Evolutionary conservation across 2,329 filamentous ascomycete genomes (phyloP).

Genomic region (Pestalotiopsis sp.): DNA sequence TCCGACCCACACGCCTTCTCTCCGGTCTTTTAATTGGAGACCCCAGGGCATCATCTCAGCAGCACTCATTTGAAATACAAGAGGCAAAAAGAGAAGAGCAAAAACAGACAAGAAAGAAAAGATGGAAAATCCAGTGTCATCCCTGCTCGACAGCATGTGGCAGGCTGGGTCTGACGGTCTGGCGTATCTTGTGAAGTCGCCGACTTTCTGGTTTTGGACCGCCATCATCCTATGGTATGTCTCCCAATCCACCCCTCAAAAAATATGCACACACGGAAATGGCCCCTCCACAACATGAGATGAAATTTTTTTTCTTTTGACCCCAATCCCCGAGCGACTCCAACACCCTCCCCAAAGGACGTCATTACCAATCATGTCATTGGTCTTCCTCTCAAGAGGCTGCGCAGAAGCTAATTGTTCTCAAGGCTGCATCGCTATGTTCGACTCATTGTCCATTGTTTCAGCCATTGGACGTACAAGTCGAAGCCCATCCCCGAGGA

Average conservation of each 20-base stretch:
- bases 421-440: conserved; percentile 83
- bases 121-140: conserved; percentile 3
- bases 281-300: neutral
- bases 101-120: neutral
- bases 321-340: neutral
- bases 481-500: conserved; percentile 81
- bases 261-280: neutral
- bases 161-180: neutral
- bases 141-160: neutral
- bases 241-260: neutral
- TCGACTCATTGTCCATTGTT: conserved; percentile 80
- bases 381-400: neutral
- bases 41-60: neutral
- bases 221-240: conserved; percentile 2
- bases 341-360: neutral
- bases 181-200: neutral
- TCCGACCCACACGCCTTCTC: neutral
- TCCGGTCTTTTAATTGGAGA: neutral
- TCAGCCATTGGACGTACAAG: conserved; percentile 85
- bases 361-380: neutral
- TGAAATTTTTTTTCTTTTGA: neutral
- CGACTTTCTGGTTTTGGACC: conserved; percentile 1
- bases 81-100: neutral
- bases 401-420: conserved; percentile 22
- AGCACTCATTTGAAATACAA: neutral